Base-by-base conservation (phyloP, 2,329 filamentous ascomycete genomes). In the Diaporthe sp. region DNA sequence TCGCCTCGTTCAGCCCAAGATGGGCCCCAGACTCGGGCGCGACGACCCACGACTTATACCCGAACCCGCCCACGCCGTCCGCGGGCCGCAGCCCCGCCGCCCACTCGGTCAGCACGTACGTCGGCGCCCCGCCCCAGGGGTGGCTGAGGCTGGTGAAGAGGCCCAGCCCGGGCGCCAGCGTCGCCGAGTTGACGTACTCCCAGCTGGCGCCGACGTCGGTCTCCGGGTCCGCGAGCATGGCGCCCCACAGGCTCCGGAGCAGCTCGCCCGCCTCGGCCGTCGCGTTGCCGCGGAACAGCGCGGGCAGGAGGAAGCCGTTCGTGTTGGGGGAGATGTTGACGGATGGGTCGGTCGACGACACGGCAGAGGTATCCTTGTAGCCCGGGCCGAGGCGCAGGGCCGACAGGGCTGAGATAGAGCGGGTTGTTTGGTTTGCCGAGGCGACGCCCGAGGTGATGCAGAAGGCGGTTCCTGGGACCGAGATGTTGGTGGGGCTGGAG, bases 311-410 rank as follows among this genome's bases (percentile, higher is more conserved):
- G 75, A 87, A 86, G 4, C 85, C 85, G 17, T 82, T 84, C 33
- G 85, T 87, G 76, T 87, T 87, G 15, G 87, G 86, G 4, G 85
- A 86, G 50, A 86, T 83, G 73, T 81, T 85, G 40, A 76, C 50
- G 3, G 72, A 73, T 7, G 73, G 71, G 2, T 50, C 61, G 61
- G 42, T 25, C 6, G 61, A 52, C 8, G 61, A 67, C 28, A 67
- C 61, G 19, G 19, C 64, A 2, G 78, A 77, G 25, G 38, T 54
- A 67, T 80, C 78, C 47, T 76, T 78, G 74, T 78, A 80, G 3
- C 79, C 79, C 5, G 76, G 75, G 0, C 75, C 75, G 4, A 79
- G 75, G 45, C 19, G 35, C 12, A 80, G 61, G 8, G 30, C 10
- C 4, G 68, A 58, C 1, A 79, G 70, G 1, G 76, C 75, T 12